Evolutionary conservation across 1,284 basidiomycete species (phyloP).

Genomic region (Ustilago trichophora): DNA sequence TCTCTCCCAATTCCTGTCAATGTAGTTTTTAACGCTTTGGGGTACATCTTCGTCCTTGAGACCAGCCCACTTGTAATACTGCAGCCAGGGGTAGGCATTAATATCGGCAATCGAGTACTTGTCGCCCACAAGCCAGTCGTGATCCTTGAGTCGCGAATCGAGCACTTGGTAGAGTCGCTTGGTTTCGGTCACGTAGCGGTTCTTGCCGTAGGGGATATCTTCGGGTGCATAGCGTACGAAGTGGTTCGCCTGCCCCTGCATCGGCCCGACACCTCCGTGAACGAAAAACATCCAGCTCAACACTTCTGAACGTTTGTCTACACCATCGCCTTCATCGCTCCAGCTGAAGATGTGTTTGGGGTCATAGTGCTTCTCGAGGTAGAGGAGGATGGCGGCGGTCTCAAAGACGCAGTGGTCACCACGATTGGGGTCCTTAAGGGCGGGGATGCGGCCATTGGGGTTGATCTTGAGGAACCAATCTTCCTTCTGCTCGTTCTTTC

Average conservation of each 20-base stretch:
- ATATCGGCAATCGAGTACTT: conserved; percentile 56
- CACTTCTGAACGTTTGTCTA: conserved; percentile 28
- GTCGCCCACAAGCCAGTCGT: conserved; percentile 55
- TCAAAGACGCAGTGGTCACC: conserved; percentile 48
- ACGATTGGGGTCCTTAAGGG: conserved; percentile 46
- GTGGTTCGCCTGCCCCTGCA: conserved; percentile 55
- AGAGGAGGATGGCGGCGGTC: conserved; percentile 52
- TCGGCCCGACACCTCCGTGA: conserved; percentile 47
- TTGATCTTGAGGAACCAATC: conserved; percentile 57
- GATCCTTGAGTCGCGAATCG: conserved; percentile 40
- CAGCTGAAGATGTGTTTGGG: conserved; percentile 52
- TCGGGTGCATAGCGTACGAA: conserved; percentile 48
- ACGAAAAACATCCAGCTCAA: conserved; percentile 49
- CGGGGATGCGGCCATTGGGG: conserved; percentile 62
- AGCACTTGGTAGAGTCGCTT: conserved; percentile 50
- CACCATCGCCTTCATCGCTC: conserved; percentile 37
- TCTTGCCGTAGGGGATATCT: conserved; percentile 51
- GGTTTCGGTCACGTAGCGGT: conserved; percentile 44
- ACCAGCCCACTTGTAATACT: conserved; percentile 39
- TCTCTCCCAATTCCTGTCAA: conserved; percentile 31
- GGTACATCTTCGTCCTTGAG: conserved; percentile 35
- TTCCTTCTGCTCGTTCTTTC: conserved; percentile 55
- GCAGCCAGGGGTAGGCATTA: conserved; percentile 55
- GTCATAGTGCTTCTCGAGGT: conserved; percentile 57
- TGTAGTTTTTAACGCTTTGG: conserved; percentile 26